These are phyloP conservation scores for Candida sp. DNA, from an alignment of 1,139 yeast species.

Conservation along the genomic window DNA sequence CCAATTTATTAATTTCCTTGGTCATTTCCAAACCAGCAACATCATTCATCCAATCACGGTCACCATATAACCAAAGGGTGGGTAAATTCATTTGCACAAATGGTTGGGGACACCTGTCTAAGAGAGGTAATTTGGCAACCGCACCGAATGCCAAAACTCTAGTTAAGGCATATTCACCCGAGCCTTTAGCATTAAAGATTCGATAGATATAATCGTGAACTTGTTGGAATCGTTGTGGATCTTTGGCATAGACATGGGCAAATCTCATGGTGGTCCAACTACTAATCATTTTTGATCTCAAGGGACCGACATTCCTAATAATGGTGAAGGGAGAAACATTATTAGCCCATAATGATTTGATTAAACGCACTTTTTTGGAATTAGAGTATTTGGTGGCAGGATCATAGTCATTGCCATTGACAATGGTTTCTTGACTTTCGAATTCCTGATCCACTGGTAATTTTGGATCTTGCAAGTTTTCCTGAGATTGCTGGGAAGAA, in stretches of 20 bases:
- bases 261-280: constrained; percentile 43
- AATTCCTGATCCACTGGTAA: constrained; percentile 20
- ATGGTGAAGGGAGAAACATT: constrained; percentile 37
- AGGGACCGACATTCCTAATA: constrained; percentile 34
- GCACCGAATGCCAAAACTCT: constrained; percentile 39
- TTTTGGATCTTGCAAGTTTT: constrained; percentile 14
- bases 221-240: constrained; percentile 28
- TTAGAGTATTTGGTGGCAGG: constrained; percentile 9
- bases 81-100: constrained; percentile 37
- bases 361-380: constrained; percentile 18
- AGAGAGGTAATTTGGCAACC: constrained; percentile 38
- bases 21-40: constrained; percentile 41
- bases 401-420: constrained; percentile 10
- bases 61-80: constrained; percentile 45
- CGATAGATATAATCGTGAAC: constrained; percentile 43
- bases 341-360: constrained; percentile 33
- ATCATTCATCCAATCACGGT: constrained; percentile 48
- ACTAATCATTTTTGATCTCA: constrained; percentile 33
- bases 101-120: constrained; percentile 40
- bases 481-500: constrained; percentile 9
- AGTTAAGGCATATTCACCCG: constrained; percentile 46
- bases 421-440: constrained; percentile 26
- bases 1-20: constrained; percentile 34
- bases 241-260: constrained; percentile 25
- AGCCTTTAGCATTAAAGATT: constrained; percentile 37